Base-by-base conservation (phyloP, 495 filamentous ascomycete genomes). In the Aspergillus asperescens region DNA sequence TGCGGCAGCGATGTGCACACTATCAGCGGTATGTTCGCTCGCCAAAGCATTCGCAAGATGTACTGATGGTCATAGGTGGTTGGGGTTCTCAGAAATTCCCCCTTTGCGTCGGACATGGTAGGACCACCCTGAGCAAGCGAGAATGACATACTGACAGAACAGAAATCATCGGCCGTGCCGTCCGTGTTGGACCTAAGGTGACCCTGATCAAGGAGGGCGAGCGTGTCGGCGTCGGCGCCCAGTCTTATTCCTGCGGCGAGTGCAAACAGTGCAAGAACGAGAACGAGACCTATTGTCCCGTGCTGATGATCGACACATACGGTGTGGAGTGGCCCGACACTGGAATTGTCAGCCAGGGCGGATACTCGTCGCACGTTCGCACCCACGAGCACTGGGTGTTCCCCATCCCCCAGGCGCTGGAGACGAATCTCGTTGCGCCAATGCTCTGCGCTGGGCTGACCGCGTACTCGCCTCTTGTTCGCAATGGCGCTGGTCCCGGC, bases 401-500 rank as follows among this genome's bases (percentile, higher is more conserved):
- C 72, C 84, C 83, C 20, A 92, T 96, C 53, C 90, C 91, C 15
- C 84, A 88, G 15, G 77, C 73, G 5, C 79, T 95, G 37, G 67
- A 81, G 18, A 82, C 74, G 58, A 76, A 76, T 35, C 62, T 81
- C 25, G 88, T 85, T 1, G 90, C 90, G 12, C 90, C 88, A 1
- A 94, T 95, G 88, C 77, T 95, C 60, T 95, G 90, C 65, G 90
- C 88, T 28, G 90, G 90, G 38, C 68, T 94, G 25, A 95, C 91
- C 1, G 82, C 81, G 24, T 95, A 84, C 70, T 84, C 80, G 28
- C 89, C 89, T 0, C 75, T 96, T 2, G 82, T 87, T 32, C 81
- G 86, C 22, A 82, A 87, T 62, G 85, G 84, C n/a, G 74, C 73
- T 37, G 84, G 85, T 0, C 84, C 85, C 0, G 87, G 87, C n/a